Percentiles rank a stretch among this genome's conserved stretches.
phyloP scores from a whole-genome alignment of 768 basidiomycete species.

The Plicaturopsis crispa region DNA sequence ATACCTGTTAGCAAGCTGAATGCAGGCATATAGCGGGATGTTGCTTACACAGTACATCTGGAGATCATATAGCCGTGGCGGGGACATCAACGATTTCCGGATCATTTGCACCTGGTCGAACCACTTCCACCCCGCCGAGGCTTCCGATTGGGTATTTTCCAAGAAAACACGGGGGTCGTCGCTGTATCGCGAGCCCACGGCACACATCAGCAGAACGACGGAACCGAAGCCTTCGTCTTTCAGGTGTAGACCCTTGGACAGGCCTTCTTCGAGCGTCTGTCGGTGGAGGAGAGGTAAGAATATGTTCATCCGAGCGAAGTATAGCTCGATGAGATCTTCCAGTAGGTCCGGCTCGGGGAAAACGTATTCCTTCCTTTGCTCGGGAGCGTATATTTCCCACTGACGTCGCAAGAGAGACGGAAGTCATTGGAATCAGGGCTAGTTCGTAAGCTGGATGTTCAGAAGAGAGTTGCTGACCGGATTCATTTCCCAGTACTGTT shows the following conservation, averaged over 20 bases:
- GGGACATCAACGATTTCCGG: slow-evolving; percentile 46
- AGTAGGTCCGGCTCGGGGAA: slow-evolving; percentile 51
- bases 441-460: neutral
- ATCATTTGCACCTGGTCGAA: slow-evolving; percentile 56
- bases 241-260: slow-evolving; percentile 42
- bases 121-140: slow-evolving; percentile 55
- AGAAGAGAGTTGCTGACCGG: slow-evolving; percentile 12
- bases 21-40: too few species aligned
- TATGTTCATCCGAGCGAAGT: slow-evolving; percentile 54
- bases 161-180: slow-evolving; percentile 49
- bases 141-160: slow-evolving; percentile 27
- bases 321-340: slow-evolving; percentile 45
- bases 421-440: too few species aligned
- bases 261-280: slow-evolving; percentile 50
- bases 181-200: slow-evolving; percentile 51
- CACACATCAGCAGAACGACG: slow-evolving; percentile 64
- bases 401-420: slow-evolving; percentile 8
- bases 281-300: slow-evolving; percentile 66
- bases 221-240: slow-evolving; percentile 45
- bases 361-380: slow-evolving; percentile 20
- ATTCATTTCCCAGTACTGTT: slow-evolving; percentile 12
- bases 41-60: slow-evolving; percentile 55
- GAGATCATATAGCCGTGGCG: slow-evolving; percentile 59
- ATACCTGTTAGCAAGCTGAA: neutral
- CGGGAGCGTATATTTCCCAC: slow-evolving; percentile 23